Conservation (phyloP, 352 stramenopile genomes). For the Phytopythium montanum region DNA sequence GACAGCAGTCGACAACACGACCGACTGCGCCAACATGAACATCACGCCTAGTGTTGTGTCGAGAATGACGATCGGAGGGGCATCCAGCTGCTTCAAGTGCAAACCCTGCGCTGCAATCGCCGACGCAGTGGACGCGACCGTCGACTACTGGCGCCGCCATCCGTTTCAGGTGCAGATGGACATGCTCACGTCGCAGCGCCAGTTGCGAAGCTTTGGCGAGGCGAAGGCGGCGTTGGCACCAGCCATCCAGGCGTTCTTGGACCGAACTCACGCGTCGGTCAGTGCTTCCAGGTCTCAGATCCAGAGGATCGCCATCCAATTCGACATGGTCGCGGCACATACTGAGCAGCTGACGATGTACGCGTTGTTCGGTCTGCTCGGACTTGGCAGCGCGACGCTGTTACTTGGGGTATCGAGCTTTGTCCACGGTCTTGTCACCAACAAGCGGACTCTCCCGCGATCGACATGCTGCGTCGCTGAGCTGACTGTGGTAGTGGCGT, state of each 20-base stretch:
- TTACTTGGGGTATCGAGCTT: constrained; percentile 26
- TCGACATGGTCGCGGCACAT: constrained; percentile 25
- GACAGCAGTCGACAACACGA: constrained; percentile 22
- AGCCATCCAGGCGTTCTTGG: constrained; percentile 26
- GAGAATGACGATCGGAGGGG: constrained; percentile 51
- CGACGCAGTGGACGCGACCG: constrained; percentile 24
- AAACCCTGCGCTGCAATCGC: constrained; percentile 42
- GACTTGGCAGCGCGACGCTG: constrained; percentile 23
- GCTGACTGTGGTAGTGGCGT: constrained; percentile 32
- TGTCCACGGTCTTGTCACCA: constrained; percentile 29
- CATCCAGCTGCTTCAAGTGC: constrained; percentile 63
- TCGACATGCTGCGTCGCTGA: constrained; percentile 43
- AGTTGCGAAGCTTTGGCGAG: constrained; percentile 36
- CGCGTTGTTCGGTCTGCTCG: constrained; percentile 28
- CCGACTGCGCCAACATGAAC: constrained; percentile 39
- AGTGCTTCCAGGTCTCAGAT: constrained; percentile 11
- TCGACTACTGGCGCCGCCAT: constrained; percentile 35
- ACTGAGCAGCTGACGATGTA: constrained; percentile 22
- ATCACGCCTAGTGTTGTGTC: constrained; percentile 40
- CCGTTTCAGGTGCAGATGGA: constrained; percentile 58
- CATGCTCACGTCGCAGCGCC: constrained; percentile 33
- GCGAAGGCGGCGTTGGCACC: constrained; percentile 15
- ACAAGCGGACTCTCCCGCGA: constrained; percentile 30
- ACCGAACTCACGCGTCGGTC: constrained; percentile 27
- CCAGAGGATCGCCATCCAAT: constrained; percentile 14